Evolutionary conservation across 2,329 filamentous ascomycete genomes (phyloP), one percentile per base, ranked within the genome.

Genomic region (Coniochaeta sp.): DNA sequence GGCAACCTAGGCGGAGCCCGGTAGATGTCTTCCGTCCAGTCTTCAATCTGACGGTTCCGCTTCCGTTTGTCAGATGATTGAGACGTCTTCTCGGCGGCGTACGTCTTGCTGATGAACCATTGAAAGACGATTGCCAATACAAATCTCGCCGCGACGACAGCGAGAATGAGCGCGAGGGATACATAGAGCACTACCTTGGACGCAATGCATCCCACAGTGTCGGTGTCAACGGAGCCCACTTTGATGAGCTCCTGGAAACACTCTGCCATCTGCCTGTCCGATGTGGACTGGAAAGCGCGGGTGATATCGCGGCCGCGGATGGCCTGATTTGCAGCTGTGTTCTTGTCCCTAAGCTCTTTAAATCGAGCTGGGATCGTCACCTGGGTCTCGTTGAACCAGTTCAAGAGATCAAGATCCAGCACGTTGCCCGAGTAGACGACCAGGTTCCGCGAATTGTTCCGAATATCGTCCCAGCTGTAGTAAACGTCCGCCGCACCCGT

Each of bases 11-110:
- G 87, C 26, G 92, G 91, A 3, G 93, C 90, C 50, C 92, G 89
- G 74, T 99, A 98, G 68, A 99, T 99, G 70, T 99, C 95, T 65
- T 98, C 91, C 16, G 89, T 89, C 95, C 95, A 99, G 68, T 97
- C 93, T 73, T 99, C 95, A 65, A 99, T 99, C 76, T 98, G 92
- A 67, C 89, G 87, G 67, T 93, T 89, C 62, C 95, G 87, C 76
- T 93, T 89, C 72, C 93, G 92, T 65, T 88, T 85, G 72, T 95
- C 86, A 6, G 88, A 86, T 17, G 86, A 86, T 73, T 96, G 88
- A 2, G 91, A 93, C 0, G 93, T 96, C 75, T 91, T 96, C 56
- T 83, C 77, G 0, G 93, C 91, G 3, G 89, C 93, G 70, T 93
- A 98, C 64, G 88, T 88, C 66, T 89, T 88, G 72, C 90, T 89